Evolutionary conservation across 2,329 filamentous ascomycete species (phyloP).

Genomic region (Pseudogymnoascus sp.): DNA sequence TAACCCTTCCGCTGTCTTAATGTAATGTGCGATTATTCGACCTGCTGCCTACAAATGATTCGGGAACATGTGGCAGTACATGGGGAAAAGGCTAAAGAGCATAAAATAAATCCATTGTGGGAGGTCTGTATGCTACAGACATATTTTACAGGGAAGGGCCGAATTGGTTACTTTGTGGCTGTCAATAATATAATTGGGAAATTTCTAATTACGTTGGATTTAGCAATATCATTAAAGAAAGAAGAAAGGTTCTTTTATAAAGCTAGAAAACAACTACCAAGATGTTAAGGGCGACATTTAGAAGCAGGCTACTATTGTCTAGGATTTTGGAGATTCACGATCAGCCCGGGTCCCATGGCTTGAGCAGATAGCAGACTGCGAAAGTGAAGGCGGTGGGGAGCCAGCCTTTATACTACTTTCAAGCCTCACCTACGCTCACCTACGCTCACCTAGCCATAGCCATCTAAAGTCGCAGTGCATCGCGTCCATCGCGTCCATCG

Average conservation of each 20-base stretch:
- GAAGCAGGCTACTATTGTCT: slow-evolving; percentile 12
- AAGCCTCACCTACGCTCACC: background rate
- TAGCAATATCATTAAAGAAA: background rate
- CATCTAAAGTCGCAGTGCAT: no score
- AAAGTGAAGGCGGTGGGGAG: background rate
- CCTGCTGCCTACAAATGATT: no score
- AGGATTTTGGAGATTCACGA: slow-evolving; percentile 14
- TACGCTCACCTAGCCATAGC: no score
- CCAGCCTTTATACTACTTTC: background rate
- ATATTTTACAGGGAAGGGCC: no score
- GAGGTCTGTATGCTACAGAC: no score
- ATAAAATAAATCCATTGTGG: background rate
- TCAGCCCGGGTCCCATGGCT: slow-evolving; percentile 15
- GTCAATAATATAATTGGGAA: no score
- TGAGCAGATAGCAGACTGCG: background rate
- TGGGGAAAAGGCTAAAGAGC: no score
- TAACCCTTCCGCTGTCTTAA: no score
- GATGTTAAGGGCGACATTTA: slow-evolving; percentile 12
- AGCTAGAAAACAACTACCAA: slow-evolving; percentile 12
- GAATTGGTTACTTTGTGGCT: no score
- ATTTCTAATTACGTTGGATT: background rate
- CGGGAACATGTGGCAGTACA: no score
- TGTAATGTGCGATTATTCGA: no score
- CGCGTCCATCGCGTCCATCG: no score
- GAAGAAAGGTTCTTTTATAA: slow-evolving; percentile 13